Base-by-base conservation (phyloP, 352 stramenopile species). In the Pythium aphanidermatum region DNA sequence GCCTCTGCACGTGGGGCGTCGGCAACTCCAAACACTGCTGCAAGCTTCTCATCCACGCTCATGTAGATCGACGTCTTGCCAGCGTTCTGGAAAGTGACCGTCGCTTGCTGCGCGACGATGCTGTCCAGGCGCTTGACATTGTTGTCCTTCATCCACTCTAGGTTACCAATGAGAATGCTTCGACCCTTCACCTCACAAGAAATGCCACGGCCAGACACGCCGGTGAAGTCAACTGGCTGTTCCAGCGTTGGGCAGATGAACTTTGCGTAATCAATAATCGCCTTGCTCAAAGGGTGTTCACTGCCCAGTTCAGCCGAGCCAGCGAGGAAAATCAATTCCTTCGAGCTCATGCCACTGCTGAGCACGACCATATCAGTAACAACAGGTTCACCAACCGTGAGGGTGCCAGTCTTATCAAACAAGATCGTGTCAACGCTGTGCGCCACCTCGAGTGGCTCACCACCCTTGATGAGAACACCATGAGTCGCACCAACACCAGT, bases 341-440 rank as follows among this genome's bases (percentile, higher is more conserved):
- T 82, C 29, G 97, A 88, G 30, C 63, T 77, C 27, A 86, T 40
- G 33, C 76, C 79, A 52, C 79, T 89, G 37, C 45, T 86, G 38
- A 90, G 62, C 21, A 95, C 72, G 13, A 95, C 68, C 27, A 95
- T 74, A 48, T 95, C 70, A 30, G 76, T 89, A 35, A 97, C 85
- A 7, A 79, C 69, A 5, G 94, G 95, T 34, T 92, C 76, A 7
- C 95, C 95, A 14, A 89, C 75, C 1, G 95, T 99, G 11, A 99
- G 60, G n/a, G 96, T 99, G 3, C 97, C 97, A 0, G 97, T 99
- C 74, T 99, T 99, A 73, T 99, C 97, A 63, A 99, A 99, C 19
- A 99, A 61, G 43, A 99, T 92, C 28, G 87, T 91, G 46, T 96
- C 86, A 31, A 98, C 77, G 44, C 91, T 93, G 55, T 96, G 82